Evolutionary conservation across 441 rosid genomes (phyloP).

Genomic region (Gossypium schwendimanii): DNA sequence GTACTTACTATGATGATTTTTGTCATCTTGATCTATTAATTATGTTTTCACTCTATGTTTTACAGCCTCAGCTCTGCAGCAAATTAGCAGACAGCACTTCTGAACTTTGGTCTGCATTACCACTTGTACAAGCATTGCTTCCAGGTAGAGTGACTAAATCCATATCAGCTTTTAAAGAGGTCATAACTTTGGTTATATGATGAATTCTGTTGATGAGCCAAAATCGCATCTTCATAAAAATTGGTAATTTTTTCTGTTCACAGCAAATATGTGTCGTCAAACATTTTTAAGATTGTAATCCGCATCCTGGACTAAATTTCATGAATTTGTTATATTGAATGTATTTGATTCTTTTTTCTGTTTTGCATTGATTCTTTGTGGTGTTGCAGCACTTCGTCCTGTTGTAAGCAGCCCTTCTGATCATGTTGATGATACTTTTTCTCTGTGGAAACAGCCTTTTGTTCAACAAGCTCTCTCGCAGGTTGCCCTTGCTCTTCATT

Average conservation of each 20-base stretch:
- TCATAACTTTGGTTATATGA: conserved; percentile 9
- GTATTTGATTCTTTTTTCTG: conserved; percentile 10
- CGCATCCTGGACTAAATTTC: background rate
- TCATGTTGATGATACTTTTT: conserved; percentile 51
- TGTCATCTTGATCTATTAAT: conserved; percentile 17
- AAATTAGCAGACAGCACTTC: conserved; percentile 54
- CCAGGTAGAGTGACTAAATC: conserved; percentile 47
- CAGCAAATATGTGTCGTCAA: background rate
- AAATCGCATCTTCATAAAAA: conserved; percentile 1
- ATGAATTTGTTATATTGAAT: conserved; percentile 13
- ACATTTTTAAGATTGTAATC: conserved; percentile 1
- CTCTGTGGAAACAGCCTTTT: conserved; percentile 67
- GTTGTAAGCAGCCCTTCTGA: conserved; percentile 38
- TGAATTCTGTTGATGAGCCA: conserved; percentile 14
- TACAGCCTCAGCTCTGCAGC: conserved; percentile 60
- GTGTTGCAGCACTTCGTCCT: conserved; percentile 61
- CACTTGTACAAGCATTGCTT: conserved; percentile 72
- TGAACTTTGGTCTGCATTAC: conserved; percentile 73
- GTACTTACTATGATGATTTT: conserved; percentile 8
- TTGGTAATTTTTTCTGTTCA: background rate
- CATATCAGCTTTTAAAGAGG: conserved; percentile 8
- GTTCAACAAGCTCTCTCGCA: conserved; percentile 71
- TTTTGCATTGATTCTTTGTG: conserved; percentile 9
- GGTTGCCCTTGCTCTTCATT: conserved; percentile 29
- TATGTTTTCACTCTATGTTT: conserved; percentile 21